Evolutionary conservation across 225 moss, liverwort and hornwort species (phyloP).

Genomic region (Polytrichum formosum): DNA sequence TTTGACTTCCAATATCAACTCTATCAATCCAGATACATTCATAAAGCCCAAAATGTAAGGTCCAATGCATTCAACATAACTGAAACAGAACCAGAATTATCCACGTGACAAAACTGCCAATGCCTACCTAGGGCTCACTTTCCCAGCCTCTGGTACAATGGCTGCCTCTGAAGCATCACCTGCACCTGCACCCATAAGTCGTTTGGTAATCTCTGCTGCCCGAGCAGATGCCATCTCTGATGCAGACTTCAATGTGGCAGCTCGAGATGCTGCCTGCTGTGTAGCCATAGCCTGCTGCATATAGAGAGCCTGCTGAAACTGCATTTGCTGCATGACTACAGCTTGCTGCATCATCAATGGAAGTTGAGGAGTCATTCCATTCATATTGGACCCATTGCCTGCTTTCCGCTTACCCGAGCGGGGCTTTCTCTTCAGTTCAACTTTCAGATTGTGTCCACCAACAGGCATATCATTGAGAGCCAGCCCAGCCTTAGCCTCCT

Average conservation of each 20-base stretch:
- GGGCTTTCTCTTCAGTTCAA: constrained; percentile 77
- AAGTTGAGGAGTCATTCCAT: constrained; percentile 77
- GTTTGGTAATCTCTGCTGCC: constrained; percentile 93
- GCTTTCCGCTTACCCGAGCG: constrained; percentile 68
- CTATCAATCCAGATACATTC: too few species aligned
- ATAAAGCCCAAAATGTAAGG: too few species aligned
- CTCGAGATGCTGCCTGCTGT: constrained; percentile 94
- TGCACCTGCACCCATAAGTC: constrained; percentile 64
- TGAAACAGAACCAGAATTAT: background rate
- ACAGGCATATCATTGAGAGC: constrained; percentile 93
- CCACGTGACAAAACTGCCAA: background rate
- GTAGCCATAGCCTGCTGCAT: constrained; percentile 98
- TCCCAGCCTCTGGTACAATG: constrained; percentile 15
- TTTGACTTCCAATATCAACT: too few species aligned
- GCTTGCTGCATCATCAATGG: constrained; percentile 99
- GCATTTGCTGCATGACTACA: constrained; percentile 99
- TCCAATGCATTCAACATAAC: background rate
- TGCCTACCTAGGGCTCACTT: constrained; percentile 46
- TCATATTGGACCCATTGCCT: constrained; percentile 49
- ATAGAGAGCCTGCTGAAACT: constrained; percentile 97
- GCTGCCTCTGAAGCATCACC: constrained; percentile 36
- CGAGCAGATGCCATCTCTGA: constrained; percentile 96
- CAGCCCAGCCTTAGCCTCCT: constrained; percentile 88
- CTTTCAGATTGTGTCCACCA: constrained; percentile 85
- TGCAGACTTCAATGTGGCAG: constrained; percentile 96